Evolutionary conservation across 1,284 basidiomycete species (phyloP), one percentile per base, ranked within the genome.

Genomic region (Moesziomyces antarcticus): DNA sequence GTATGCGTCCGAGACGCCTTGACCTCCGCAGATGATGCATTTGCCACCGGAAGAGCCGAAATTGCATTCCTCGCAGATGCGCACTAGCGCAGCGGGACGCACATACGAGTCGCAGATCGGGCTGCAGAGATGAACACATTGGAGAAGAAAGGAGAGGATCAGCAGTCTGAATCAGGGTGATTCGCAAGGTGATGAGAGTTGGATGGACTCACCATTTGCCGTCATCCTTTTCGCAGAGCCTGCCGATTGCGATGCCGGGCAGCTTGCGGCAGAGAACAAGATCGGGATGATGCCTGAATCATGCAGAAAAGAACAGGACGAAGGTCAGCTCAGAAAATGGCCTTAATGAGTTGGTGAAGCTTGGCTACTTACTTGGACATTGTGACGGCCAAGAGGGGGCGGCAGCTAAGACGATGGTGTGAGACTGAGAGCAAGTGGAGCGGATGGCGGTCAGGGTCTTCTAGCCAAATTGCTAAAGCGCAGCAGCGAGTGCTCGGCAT

Each of bases 21-120:
- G 67, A 16, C 56, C 68, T 27, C 82, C 82, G 51, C 97, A 99
- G 73, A 99, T 95, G 86, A 99, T 97, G 85, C 97, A 99, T 72
- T 94, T 88, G 59, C 94, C 94, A 25, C 95, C 94, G 83, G 95
- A 97, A 56, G 94, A 95, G 65, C 97, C 97, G 63, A 85, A 99
- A 85, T 98, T 98, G 86, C 97, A 99, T 87, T 99, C 96, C 85
- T 99, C 97, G 85, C 97, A 99, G 80, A 98, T 97, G 79, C 94
- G 90, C 60, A 99, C 97, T 61, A 99, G 88, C 18, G 96, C 97
- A 86, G 97, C 94, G 67, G 97, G 97, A 76, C 97, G 90, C 64
- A 99, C 97, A 86, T 98, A 98, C 61, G 96, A 99, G 87, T 99
- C 97, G 86, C 97, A 99, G 60, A 99, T 93, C 11, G 97, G 97